Percentiles rank a stretch among this genome's conserved stretches.
Conservation (phyloP, 192 early-diverging fungal species). For the Entomortierella lignicola region DNA sequence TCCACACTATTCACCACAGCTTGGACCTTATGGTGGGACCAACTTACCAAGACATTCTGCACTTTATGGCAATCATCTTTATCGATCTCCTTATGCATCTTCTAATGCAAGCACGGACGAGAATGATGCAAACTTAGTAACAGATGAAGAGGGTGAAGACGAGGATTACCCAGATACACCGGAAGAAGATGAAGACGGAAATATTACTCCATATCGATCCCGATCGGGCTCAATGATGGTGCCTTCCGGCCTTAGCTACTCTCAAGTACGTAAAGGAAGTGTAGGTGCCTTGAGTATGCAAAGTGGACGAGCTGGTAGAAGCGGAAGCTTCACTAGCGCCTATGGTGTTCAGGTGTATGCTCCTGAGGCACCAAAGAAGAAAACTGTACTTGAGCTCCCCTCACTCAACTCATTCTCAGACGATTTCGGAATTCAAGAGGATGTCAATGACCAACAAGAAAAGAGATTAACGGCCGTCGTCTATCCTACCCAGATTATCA, state of each 20-base stretch:
- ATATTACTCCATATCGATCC: conserved; percentile 32
- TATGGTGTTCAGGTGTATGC: conserved; percentile 34
- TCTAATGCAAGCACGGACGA: conserved; percentile 49
- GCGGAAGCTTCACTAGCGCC: conserved; percentile 44
- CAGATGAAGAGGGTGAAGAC: conserved; percentile 50
- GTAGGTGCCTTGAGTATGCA: conserved; percentile 20
- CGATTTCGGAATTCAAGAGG: conserved; percentile 24
- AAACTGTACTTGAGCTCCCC: conserved; percentile 34
- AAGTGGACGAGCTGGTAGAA: conserved; percentile 35
- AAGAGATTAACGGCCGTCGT: conserved; percentile 40
- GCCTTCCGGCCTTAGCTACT: background rate
- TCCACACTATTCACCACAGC: conserved; percentile 21
- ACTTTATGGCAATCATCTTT: conserved; percentile 29
- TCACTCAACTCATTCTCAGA: conserved; percentile 50
- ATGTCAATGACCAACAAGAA: conserved; percentile 18
- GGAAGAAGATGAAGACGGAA: conserved; percentile 38
- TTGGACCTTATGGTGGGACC: conserved; percentile 21
- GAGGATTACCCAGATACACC: conserved; percentile 49
- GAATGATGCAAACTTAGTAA: conserved; percentile 43
- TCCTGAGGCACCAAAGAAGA: conserved; percentile 12
- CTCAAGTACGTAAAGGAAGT: conserved; percentile 32
- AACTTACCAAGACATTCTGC: conserved; percentile 26
- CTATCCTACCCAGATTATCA: conserved; percentile 51
- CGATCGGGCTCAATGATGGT: conserved; percentile 45
- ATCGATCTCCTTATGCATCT: conserved; percentile 21